Percentiles rank a stretch among this genome's conserved stretches.
phyloP scores from a whole-genome alignment of 306 rosid species.

The Coriaria nepalensis region DNA sequence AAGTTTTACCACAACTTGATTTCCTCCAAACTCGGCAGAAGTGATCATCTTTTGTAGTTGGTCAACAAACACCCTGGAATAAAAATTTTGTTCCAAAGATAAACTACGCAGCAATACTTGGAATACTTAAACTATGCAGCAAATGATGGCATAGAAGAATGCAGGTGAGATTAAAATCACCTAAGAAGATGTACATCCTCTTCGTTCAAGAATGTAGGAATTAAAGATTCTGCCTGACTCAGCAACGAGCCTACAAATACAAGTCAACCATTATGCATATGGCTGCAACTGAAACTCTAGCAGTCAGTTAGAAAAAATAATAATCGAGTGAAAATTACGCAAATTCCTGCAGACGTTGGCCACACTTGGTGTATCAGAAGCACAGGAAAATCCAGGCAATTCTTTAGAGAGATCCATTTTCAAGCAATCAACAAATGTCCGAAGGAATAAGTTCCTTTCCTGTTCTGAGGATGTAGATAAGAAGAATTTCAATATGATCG shows the following conservation, averaged over 20 bases:
- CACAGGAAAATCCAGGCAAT: slow-evolving; percentile 56
- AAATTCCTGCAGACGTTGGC: slow-evolving; percentile 59
- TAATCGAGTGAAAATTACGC: slow-evolving; percentile 34
- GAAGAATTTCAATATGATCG: slow-evolving; percentile 12
- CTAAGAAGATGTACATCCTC: slow-evolving; percentile 89
- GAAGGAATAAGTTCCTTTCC: slow-evolving; percentile 78
- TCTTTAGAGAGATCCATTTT: slow-evolving; percentile 44
- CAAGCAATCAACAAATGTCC: slow-evolving; percentile 73
- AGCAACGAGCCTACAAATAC: slow-evolving; percentile 67
- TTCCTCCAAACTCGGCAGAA: slow-evolving; percentile 41
- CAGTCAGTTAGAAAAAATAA: not conserved
- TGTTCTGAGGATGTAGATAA: slow-evolving; percentile 50
- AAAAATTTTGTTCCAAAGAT: not conserved
- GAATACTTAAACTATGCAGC: too few relatives aligned
- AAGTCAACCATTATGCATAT: slow-evolving; percentile 23
- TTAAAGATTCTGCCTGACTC: slow-evolving; percentile 86
- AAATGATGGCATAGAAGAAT: not conserved
- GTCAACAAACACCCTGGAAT: slow-evolving; percentile 54
- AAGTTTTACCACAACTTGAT: slow-evolving; percentile 46
- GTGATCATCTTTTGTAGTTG: slow-evolving; percentile 44
- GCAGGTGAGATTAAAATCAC: slow-evolving; percentile 21
- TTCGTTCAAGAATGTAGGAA: slow-evolving; percentile 61
- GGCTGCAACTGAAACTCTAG: slow-evolving; percentile 10
- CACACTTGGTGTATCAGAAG: slow-evolving; percentile 50
- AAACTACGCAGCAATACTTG: too few relatives aligned